Base-by-base conservation (phyloP, 441 rosid species). In the Brassica balearica region DNA sequence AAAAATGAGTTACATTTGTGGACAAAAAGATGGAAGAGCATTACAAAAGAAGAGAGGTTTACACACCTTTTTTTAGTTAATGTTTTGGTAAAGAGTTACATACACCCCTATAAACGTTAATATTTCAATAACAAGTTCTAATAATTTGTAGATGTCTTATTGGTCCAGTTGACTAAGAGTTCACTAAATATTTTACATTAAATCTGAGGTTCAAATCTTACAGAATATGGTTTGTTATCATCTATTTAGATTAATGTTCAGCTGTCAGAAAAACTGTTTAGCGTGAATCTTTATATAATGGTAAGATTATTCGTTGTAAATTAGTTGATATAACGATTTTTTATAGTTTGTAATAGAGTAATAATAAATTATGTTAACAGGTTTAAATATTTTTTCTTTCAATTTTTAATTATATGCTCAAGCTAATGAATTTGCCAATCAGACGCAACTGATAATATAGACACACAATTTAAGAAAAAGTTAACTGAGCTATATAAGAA, bases 1-100 rank as follows among this genome's bases (percentile, higher is more conserved):
- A 27, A 70, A 27, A 64, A 36, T 41, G 66, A 53, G 60, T 71
- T 56, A 77, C 75, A 56, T 38, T 25, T 25, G 48, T 19, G 36
- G 69, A 38, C 60, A 78, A 65, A 61, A 72, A 65, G 10, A 59
- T 71, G 19, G 58, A 58, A 58, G 68, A 66, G 6, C 43, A 41
- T 3, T 23, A 65, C 62, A 19, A 56, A 56, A 19, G 4, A 8
- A 56, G 5, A 17, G 61, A 56, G 23, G 0, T 4, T 56, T 8
- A 56, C 27, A 19, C 12, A 56, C 23, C 17, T 48, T 12, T 48
- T 29, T n/a, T 48, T 4, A n/a, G 7, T 48, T 48, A 3, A 11
- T 12, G 55, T 48, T 48, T 48, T 12, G 56, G 56, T n/a, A 12
- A 48, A 51, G 20, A 51, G 58, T 51, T 51, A 51, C 20, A 6